Percentiles rank a stretch among this genome's conserved stretches.
phyloP scores from a whole-genome alignment of 2,329 filamentous ascomycete genomes.

The Periconia sp. region DNA sequence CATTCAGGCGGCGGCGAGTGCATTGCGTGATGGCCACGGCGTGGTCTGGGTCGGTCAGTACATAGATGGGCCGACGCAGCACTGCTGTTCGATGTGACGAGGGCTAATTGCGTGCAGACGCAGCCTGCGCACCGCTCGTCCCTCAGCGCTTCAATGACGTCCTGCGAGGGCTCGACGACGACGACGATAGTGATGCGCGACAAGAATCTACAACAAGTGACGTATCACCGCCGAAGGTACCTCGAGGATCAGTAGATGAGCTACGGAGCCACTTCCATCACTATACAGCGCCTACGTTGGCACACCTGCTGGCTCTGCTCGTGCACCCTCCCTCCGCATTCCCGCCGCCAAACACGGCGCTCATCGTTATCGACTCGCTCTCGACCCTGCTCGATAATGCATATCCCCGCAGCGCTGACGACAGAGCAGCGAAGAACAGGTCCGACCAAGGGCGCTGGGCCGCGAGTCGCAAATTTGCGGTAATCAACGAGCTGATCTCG shows the following conservation, averaged over 20 bases:
- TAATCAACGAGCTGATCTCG: conserved; percentile 70
- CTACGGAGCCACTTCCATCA: conserved; percentile 66
- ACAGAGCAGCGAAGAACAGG: conserved; percentile 52
- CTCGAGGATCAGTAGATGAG: conserved; percentile 27
- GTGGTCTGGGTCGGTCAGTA: conserved; percentile 85
- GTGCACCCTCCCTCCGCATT: conserved; percentile 69
- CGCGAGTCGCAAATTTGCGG: conserved; percentile 58
- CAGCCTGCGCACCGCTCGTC: conserved; percentile 58
- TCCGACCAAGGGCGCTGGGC: conserved; percentile 56
- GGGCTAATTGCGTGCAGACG: conserved; percentile 47
- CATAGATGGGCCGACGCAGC: conserved; percentile 8
- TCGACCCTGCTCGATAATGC: conserved; percentile 78
- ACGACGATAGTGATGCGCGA: no score
- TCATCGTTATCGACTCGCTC: conserved; percentile 80
- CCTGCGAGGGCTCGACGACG: conserved; percentile 31
- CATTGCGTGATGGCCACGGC: conserved; percentile 63
- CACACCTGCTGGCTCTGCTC: conserved; percentile 75
- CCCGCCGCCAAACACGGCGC: conserved; percentile 65
- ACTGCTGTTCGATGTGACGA: conserved; percentile 10
- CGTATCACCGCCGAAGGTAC: conserved; percentile 18
- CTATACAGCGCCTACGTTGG: conserved; percentile 63
- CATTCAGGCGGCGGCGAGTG: conserved; percentile 71
- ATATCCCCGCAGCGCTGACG: conserved; percentile 66
- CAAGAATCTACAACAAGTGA: conserved; percentile 5
- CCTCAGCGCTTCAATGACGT: conserved; percentile 56